Evolutionary conservation across 768 basidiomycete genomes (phyloP).

Genomic region (Collybia mongolica): DNA sequence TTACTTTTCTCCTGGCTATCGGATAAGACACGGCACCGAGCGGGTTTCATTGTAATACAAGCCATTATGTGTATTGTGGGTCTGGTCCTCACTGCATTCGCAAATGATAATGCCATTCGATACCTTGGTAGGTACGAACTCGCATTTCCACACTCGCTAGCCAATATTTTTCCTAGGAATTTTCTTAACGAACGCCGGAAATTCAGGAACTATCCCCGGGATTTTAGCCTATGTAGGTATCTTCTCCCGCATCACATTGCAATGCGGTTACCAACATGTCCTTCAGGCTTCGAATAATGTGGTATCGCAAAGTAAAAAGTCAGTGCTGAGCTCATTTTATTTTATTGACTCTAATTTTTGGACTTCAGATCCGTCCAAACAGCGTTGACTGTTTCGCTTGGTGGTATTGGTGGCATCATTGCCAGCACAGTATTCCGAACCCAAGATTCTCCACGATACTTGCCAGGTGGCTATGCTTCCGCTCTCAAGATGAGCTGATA

Average conservation of each 20-base stretch:
- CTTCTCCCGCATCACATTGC: neutral
- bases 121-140: constrained; percentile 35
- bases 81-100: constrained; percentile 35
- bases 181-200: constrained; percentile 43
- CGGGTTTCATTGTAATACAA: constrained; percentile 38
- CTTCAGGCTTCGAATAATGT: constrained; percentile 42
- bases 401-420: constrained; percentile 42
- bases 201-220: constrained; percentile 40
- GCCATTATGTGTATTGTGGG: constrained; percentile 37
- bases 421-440: constrained; percentile 41
- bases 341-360: neutral
- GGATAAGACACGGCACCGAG: constrained; percentile 41
- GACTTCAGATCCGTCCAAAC: constrained; percentile 29
- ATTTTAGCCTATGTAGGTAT: constrained; percentile 41
- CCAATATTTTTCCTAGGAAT: constrained; percentile 27
- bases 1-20: constrained; percentile 46
- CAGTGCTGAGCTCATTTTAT: neutral
- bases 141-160: neutral
- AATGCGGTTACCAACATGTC: neutral
- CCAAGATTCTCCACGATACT: constrained; percentile 40
- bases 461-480: constrained; percentile 30
- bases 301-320: constrained; percentile 46
- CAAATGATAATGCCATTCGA: constrained; percentile 31
- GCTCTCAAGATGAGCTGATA: neutral
- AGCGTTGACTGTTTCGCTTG: constrained; percentile 39